Percentiles rank a stretch among this genome's conserved stretches.
Conservation (phyloP, 1,284 basidiomycete genomes). For the Porodaedalea pini region DNA sequence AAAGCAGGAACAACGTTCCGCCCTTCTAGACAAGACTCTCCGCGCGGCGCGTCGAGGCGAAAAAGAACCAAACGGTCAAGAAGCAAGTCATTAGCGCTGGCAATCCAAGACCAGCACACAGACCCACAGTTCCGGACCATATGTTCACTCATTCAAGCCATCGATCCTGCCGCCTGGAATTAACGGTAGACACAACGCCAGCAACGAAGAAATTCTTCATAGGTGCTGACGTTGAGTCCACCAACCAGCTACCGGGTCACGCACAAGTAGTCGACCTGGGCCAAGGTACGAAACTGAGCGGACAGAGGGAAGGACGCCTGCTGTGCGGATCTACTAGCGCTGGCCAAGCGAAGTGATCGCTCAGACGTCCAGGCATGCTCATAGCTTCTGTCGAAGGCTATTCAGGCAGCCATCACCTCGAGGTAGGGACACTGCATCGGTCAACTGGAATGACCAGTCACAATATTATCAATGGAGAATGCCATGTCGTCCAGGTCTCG, state of each 20-base stretch:
- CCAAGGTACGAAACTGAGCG: neutral
- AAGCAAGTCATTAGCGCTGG: neutral
- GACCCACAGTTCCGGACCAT: neutral
- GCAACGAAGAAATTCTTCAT: too few species aligned
- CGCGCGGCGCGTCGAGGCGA: neutral
- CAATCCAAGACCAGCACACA: neutral
- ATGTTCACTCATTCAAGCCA: neutral
- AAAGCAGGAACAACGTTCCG: neutral
- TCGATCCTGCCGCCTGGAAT: neutral
- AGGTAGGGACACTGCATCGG: neutral
- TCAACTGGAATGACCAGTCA: neutral
- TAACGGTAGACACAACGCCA: too few species aligned
- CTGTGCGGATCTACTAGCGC: slow-evolving; percentile 5
- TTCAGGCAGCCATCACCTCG: slow-evolving; percentile 3
- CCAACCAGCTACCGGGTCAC: slow-evolving; percentile 1
- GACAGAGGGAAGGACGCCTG: slow-evolving; percentile 3
- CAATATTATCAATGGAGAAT: neutral
- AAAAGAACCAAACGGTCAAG: neutral
- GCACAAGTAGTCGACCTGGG: neutral
- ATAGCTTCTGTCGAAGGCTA: neutral
- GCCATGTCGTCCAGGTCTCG: neutral
- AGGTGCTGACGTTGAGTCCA: neutral
- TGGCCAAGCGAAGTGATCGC: slow-evolving; percentile 17
- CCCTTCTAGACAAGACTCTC: neutral
- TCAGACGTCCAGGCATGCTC: slow-evolving; percentile 5